Base-by-base conservation (phyloP, 306 rosid species). In the Lupinus albus region DNA sequence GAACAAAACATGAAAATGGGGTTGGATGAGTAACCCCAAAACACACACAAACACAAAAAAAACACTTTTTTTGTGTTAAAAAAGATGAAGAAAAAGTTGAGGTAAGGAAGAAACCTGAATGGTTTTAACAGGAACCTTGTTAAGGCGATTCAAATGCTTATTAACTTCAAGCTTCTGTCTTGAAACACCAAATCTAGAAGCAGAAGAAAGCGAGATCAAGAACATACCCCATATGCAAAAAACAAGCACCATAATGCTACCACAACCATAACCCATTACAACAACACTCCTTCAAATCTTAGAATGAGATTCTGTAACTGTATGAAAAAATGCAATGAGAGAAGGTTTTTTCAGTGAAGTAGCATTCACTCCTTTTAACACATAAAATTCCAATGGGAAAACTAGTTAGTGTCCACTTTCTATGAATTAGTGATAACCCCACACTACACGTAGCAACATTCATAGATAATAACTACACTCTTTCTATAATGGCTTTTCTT, bases 131-230 rank as follows among this genome's bases (percentile, higher is more conserved):
- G 99, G 70, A 42, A 91, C 86, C 64, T 94, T 94, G 83, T 94
- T 94, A 74, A 94, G 74, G 28, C 96, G 97, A 58, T 83, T 76
- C 82, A 94, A 88, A 69, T 88, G 99, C 82, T 82, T 91, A 63
- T 67, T 81, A 20, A 91, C 83, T 64, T 94, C 99, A 71, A 94
- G 84, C 61, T 79, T 86, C 81, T 91, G 97, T 67, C 86, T 80
- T 17, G 95, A 81, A 65, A 57, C 79, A 73, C 84, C 71, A 33
- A 84, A 67, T 67, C 99, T 84, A 47, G 91, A 75, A 4, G 88
- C 92, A 70, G 73, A 87, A n/a, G 84, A 77, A 0, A 79, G 9
- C 9, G 97, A 84, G 78, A 75, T 61, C 57, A 85, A 66, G 3
- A 78, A 33, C 12, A 90, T 0, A 25, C 30, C 30, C 30, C 30